Evolutionary conservation across 768 basidiomycete genomes (phyloP), one percentile per base, ranked within the genome.

Genomic region (Suillus subalutaceus): DNA sequence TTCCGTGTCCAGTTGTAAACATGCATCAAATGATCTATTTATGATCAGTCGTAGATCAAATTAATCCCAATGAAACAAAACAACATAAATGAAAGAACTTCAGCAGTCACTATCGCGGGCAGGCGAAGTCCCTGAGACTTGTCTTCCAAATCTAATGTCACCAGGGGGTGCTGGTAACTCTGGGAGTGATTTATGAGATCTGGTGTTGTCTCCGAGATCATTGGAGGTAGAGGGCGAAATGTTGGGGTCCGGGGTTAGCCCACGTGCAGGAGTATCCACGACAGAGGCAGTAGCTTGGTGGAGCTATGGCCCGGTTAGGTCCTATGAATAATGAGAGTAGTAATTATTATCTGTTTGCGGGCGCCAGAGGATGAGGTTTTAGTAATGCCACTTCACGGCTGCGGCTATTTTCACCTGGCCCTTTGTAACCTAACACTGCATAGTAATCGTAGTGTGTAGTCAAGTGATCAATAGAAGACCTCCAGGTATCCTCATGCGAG

Each of bases 81-180:
- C 38, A 40, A 10, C 52, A 40, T 40, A 23, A 12, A 23, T 26
- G 23, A 58, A 15, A 40, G 23, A 52, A 26, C 15, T 43, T 40
- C 40, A 13, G 48, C 40, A 5, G 23, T 26, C 38, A 59, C n/a
- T 41, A 59, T 26, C 16, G 15, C 16, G n/a, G 18, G 10, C 30
- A 23, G 4, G 46, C 40, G n/a, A 37, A 35, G 77, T 92, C 91
- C 65, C 90, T 80, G 70, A 26, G 26, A 38, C 88, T 81, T 13
- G 91, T 90, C 75, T 93, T 88, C 16, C 91, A 78, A 92, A 92
- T 12, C 86, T 89, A 65, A 90, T 75, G 46, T 90, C 89, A 1
- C 79, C 79, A 44, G 70, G 66, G 66, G 20, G 70, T 67, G 26
- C 26, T 26, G 26, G 26, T 26, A 26, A 2, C 26, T 26, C 73